phyloP scores from a whole-genome alignment of 2,329 filamentous ascomycete species.

The Geosmithia putterillii region DNA sequence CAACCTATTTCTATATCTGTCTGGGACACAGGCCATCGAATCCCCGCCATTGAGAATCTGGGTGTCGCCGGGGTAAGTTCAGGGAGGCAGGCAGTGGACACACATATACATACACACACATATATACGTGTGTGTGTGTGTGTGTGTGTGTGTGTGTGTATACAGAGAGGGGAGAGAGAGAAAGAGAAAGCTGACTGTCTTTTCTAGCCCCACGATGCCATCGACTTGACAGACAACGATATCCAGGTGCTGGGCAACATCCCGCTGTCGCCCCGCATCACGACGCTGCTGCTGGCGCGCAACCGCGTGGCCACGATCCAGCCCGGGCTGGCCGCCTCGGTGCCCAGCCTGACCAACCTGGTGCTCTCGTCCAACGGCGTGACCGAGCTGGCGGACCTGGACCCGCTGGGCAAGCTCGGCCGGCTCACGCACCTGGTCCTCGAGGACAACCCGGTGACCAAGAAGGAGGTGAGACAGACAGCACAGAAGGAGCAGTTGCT shows the following conservation, averaged over 20 bases:
- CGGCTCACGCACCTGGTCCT: slow-evolving; percentile 70
- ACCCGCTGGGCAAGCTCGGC: slow-evolving; percentile 58
- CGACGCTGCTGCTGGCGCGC: slow-evolving; percentile 75
- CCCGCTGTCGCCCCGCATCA: slow-evolving; percentile 77
- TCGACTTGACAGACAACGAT: slow-evolving; percentile 98
- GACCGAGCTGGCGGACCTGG: slow-evolving; percentile 74
- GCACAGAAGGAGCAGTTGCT: too few species aligned
- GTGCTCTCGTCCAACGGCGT: slow-evolving; percentile 77
- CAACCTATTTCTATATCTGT: slow-evolving; percentile 17
- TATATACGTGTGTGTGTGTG: not conserved
- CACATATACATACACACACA: not conserved
- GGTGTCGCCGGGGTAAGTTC: slow-evolving; percentile 76
- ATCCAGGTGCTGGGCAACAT: slow-evolving; percentile 85
- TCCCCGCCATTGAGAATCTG: slow-evolving; percentile 93
- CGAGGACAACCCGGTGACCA: slow-evolving; percentile 78
- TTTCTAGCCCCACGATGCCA: slow-evolving; percentile 76
- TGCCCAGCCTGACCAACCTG: slow-evolving; percentile 73
- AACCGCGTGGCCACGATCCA: slow-evolving; percentile 83
- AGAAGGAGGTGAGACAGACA: slow-evolving; percentile 88
- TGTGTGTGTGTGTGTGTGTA: not conserved
- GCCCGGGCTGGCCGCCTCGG: slow-evolving; percentile 55
- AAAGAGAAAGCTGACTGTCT: not conserved
- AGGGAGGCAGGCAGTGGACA: not conserved
- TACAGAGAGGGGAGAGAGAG: too few species aligned
- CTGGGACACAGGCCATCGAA: slow-evolving; percentile 75